Conservation (phyloP, 768 basidiomycete genomes). For the Macrolepiota fuliginosa region DNA sequence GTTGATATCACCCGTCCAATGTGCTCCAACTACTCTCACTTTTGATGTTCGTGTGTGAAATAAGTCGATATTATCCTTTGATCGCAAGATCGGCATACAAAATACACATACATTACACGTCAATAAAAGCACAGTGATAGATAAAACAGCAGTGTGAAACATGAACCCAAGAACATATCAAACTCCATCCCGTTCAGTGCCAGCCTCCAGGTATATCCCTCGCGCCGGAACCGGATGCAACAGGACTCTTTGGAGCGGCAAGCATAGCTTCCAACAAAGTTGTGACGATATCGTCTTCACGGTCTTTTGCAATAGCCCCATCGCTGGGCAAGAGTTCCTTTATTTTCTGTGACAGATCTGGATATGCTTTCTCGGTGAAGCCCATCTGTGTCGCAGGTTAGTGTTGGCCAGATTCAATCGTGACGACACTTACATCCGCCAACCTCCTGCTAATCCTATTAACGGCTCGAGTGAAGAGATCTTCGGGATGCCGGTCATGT, state of each 20-base stretch:
- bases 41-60: neutral
- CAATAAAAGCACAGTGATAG: neutral
- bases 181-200: conserved; percentile 27
- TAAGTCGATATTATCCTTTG: neutral
- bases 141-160: conserved; percentile 2
- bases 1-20: conserved; percentile 4
- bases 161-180: neutral
- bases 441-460: conserved; percentile 56
- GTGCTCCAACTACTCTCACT: neutral
- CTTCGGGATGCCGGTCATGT: conserved; percentile 25
- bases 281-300: conserved; percentile 66
- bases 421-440: conserved; percentile 51
- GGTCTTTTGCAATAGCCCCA: conserved; percentile 44
- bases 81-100: neutral
- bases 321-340: conserved; percentile 44
- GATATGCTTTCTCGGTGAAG: conserved; percentile 59
- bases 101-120: conserved; percentile 1
- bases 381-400: conserved; percentile 55
- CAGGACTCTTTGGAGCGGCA: conserved; percentile 27
- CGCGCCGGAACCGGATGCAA: conserved; percentile 34
- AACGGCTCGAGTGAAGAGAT: conserved; percentile 37
- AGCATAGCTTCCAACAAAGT: conserved; percentile 59
- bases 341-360: conserved; percentile 49
- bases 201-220: conserved; percentile 42
- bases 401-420: neutral